A percentile compares a stretch with the other conserved stretches of the same genome.
Conservation (phyloP, 2,329 filamentous ascomycete genomes). For the Xenosphaeropsis pyriputrescens region DNA sequence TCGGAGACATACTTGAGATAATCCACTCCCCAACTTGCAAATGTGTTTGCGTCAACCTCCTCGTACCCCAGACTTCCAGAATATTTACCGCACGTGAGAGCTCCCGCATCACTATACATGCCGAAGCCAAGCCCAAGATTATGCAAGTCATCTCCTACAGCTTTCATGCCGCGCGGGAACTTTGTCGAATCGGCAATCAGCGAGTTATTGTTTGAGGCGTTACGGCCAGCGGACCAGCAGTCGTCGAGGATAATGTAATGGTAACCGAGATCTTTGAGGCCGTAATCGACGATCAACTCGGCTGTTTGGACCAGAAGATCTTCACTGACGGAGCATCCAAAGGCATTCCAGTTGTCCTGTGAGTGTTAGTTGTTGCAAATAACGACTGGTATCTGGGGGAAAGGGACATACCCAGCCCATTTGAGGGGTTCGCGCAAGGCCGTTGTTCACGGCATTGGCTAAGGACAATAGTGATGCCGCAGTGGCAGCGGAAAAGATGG, state of each 20-base stretch:
- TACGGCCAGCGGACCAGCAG: conserved; percentile 32
- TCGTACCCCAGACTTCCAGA: conserved; percentile 31
- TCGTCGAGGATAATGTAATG: conserved; percentile 40
- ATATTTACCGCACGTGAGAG: conserved; percentile 22
- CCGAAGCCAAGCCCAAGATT: conserved; percentile 32
- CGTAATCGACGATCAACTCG: conserved; percentile 29
- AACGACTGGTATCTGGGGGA: neutral
- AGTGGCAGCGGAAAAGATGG: no score
- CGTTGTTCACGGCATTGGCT: conserved; percentile 20
- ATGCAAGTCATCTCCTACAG: conserved; percentile 31
- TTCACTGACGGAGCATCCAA: conserved; percentile 33
- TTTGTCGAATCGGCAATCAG: conserved; percentile 24
- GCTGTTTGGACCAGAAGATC: conserved; percentile 30
- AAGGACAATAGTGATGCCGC: no score
- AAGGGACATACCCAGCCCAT: conserved; percentile 24
- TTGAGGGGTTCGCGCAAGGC: conserved; percentile 23
- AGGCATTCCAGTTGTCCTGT: conserved; percentile 31
- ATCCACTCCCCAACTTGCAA: conserved; percentile 34
- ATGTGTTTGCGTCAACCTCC: conserved; percentile 33
- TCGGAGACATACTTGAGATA: conserved; percentile 40
- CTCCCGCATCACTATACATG: conserved; percentile 33
- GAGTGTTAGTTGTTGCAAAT: neutral
- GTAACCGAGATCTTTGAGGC: conserved; percentile 37
- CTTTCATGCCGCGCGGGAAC: conserved; percentile 31
- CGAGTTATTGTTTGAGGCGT: conserved; percentile 22